Evolutionary conservation across 306 rosid genomes (phyloP), one percentile per base, ranked within the genome.

Genomic region (Rosa multiflora): DNA sequence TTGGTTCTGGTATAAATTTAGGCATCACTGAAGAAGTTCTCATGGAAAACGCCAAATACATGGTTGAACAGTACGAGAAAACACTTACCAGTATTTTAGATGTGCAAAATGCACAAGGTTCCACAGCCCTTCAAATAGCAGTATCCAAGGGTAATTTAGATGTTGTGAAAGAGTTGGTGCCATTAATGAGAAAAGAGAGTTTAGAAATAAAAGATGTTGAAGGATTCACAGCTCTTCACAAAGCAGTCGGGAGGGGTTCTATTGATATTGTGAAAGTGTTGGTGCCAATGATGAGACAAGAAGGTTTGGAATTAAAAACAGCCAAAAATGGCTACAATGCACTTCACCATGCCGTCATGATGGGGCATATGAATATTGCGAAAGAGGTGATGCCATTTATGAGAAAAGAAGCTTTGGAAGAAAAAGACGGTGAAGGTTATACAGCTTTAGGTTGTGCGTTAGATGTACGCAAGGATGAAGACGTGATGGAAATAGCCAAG

Each of bases 361-460:
- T 0, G 0, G 4, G 2, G 10, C 5, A 9, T 0, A 4, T 32
- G 1, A 0, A 29, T 32, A 8, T 72, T 4, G 76, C 18, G 23
- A 21, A 6, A 21, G 40, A 40, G 42, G 17, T 58, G 43, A 6
- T 42, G 52, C 0, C 29, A 1, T 14, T 21, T 0, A 40, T 74
- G 53, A 55, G 23, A 12, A 10, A 1, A 40, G 0, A 42, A 42
- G 69, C 62, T 5, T 12, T 74, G 42, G 69, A n/a, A 58, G 47
- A 56, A 21, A 2, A 13, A 23, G 67, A 58, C 0, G 3, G 0
- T 15, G 0, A 0, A 10, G 66, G 52, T n/a, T 5, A 0, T 11
- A 74, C 77, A 11, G 49, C 49, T 39, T 5, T 74, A 1, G 4
- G 12, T 2, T 0, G 0, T 39, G 55, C 69, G 69, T 4, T 56